A percentile compares a stretch with the other conserved stretches of the same genome.
phyloP scores from a whole-genome alignment of 257 asterid genomes.

The Ajuga chamaepitys region DNA sequence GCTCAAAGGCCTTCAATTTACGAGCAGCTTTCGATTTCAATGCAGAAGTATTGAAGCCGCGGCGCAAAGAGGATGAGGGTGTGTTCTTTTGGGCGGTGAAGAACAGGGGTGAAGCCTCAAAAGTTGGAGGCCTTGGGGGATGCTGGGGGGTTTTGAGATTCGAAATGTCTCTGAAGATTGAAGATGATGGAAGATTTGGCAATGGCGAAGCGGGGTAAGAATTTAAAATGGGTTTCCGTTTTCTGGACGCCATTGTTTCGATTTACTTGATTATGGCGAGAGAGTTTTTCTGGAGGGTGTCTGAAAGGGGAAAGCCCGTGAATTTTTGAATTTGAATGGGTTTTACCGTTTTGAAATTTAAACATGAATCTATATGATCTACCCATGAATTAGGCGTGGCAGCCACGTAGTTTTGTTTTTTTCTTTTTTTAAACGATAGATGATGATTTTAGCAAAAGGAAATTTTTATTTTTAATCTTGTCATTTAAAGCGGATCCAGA shows the following conservation, averaged over 20 bases:
- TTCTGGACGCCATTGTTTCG: conserved; percentile 31
- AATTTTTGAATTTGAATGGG: not conserved
- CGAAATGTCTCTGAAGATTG: conserved; percentile 57
- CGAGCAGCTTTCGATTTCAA: conserved; percentile 54
- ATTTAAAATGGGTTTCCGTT: conserved; percentile 19
- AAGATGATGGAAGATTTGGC: conserved; percentile 36
- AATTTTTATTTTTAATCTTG: too few relatives aligned
- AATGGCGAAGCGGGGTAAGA: conserved; percentile 30
- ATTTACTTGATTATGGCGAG: not conserved
- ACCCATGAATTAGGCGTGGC: too few relatives aligned
- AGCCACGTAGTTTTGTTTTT: too few relatives aligned
- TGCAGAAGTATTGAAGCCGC: conserved; percentile 32
- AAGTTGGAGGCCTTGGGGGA: conserved; percentile 19
- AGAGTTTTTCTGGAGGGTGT: not conserved
- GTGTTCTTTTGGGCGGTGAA: conserved; percentile 59
- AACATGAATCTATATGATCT: too few relatives aligned
- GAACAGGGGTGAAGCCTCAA: conserved; percentile 42
- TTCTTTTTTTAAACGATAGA: too few relatives aligned
- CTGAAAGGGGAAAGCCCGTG: not conserved
- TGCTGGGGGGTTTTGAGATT: conserved; percentile 65
- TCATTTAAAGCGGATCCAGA: too few relatives aligned
- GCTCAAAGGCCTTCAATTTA: conserved; percentile 67
- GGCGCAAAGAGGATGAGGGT: conserved; percentile 40
- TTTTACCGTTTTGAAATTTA: conserved; percentile 41
- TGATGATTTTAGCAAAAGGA: too few relatives aligned